Evolutionary conservation across 2,329 filamentous ascomycete species (phyloP).

Genomic region (Allantophomopsis cytisporea): DNA sequence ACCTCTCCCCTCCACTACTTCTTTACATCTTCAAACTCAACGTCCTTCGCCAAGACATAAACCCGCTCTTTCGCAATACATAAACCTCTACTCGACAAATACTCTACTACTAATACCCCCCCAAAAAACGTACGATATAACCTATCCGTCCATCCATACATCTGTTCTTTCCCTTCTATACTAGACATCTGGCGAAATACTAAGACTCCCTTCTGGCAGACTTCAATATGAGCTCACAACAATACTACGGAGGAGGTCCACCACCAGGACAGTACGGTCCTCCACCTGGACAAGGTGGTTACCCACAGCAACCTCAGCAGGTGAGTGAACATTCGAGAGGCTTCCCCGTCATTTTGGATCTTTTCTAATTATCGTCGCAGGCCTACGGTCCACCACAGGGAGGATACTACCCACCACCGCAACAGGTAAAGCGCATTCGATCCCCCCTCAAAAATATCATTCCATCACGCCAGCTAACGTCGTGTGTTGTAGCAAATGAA

Average conservation of each 20-base stretch:
- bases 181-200: no score
- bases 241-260: no score
- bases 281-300: conserved; percentile 11
- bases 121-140: no score
- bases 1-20: not conserved
- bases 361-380: conserved; percentile 1
- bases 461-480: not conserved
- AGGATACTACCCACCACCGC: conserved; percentile 6
- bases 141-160: no score
- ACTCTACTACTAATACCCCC: no score
- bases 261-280: conserved; percentile 9
- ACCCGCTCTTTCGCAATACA: not conserved
- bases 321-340: conserved; percentile 18
- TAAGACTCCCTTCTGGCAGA: no score
- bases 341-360: conserved; percentile 2
- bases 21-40: not conserved
- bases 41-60: not conserved
- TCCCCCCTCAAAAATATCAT: no score
- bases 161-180: no score
- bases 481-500: conserved; percentile 24
- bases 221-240: no score
- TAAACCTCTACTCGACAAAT: no score
- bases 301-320: conserved; percentile 28
- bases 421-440: conserved; percentile 4
- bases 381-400: conserved; percentile 4